phyloP scores from a whole-genome alignment of 2,329 filamentous ascomycete species.

The Ustulina deusta region DNA sequence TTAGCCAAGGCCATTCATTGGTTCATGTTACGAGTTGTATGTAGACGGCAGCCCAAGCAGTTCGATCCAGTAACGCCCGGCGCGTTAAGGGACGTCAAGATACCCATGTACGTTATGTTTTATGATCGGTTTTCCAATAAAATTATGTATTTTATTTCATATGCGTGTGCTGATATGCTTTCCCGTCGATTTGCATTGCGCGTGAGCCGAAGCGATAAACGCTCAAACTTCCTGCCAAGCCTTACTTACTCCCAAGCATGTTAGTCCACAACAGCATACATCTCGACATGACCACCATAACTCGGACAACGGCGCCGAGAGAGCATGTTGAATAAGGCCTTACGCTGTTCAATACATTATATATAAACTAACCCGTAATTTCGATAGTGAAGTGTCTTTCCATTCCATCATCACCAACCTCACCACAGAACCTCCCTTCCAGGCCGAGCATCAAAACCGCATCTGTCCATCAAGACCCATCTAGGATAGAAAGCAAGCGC shows the following conservation, averaged over 20 bases:
- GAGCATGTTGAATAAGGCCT: not conserved
- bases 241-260: slow-evolving; percentile 33
- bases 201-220: not conserved
- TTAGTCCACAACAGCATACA: slow-evolving; percentile 15
- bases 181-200: not conserved
- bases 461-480: too few species aligned
- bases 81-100: slow-evolving; percentile 31
- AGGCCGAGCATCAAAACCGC: too few species aligned
- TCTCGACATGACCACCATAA: slow-evolving; percentile 9
- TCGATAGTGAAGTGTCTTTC: not conserved
- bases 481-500: too few species aligned
- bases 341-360: not conserved
- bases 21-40: slow-evolving; percentile 18
- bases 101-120: slow-evolving; percentile 36
- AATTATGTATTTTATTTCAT: not conserved
- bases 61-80: slow-evolving; percentile 11
- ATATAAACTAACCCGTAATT: not conserved
- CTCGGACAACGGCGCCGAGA: not conserved
- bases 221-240: slow-evolving; percentile 24
- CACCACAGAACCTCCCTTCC: not conserved
- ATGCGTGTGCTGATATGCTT: not conserved
- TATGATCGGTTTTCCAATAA: not conserved
- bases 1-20: not conserved
- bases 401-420: slow-evolving; percentile 1
- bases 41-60: slow-evolving; percentile 24